These are phyloP conservation scores for Backusella sp. DNA, from an alignment of 192 early-diverging fungal genomes.

Conservation along the genomic window DNA sequence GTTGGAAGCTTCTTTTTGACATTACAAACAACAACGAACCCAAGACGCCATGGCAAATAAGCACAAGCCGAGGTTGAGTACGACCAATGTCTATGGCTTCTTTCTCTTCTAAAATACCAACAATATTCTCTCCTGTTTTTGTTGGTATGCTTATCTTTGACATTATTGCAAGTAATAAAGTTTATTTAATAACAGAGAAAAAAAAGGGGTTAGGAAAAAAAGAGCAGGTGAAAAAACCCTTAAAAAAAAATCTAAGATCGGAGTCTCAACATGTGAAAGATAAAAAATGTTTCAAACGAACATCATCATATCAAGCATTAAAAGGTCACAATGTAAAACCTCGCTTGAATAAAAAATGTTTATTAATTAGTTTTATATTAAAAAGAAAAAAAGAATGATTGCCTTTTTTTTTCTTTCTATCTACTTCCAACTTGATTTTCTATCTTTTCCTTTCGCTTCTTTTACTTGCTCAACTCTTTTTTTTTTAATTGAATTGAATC, in stretches of 20 bases:
- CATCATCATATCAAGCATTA: background rate
- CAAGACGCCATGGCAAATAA: conserved; percentile 11
- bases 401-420: background rate
- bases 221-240: background rate
- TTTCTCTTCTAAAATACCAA: conserved; percentile 13
- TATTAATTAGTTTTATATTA: background rate
- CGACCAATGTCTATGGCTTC: background rate
- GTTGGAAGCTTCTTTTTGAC: background rate
- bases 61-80: conserved; percentile 3
- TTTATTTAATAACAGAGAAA: background rate
- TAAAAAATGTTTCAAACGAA: background rate
- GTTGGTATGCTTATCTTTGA: conserved; percentile 11
- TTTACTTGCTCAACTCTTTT: background rate
- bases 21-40: conserved; percentile 1
- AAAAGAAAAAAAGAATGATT: conserved; percentile 6
- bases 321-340: conserved; percentile 8
- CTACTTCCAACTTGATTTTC: background rate
- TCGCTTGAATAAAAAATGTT: background rate
- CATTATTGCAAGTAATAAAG: background rate
- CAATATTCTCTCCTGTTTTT: conserved; percentile 5
- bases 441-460: background rate
- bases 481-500: background rate
- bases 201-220: conserved; percentile 6
- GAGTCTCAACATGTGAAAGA: background rate
- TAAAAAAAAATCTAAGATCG: background rate